phyloP scores from a whole-genome alignment of 2,329 filamentous ascomycete species.

The Periconia digitata region DNA sequence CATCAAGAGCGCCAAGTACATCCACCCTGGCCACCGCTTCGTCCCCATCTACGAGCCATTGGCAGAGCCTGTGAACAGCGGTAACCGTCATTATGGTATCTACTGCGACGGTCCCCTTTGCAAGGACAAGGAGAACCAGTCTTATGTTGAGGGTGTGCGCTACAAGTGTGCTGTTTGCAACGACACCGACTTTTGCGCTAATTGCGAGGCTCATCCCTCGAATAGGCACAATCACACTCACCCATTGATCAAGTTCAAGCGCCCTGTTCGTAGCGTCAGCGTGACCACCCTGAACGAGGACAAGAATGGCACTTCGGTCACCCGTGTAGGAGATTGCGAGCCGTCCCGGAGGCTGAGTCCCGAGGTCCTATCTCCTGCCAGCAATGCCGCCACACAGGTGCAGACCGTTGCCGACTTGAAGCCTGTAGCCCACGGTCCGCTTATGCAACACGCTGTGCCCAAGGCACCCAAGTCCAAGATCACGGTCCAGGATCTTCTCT shows the following conservation, averaged over 20 bases:
- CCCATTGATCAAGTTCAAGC: slow-evolving; percentile 95
- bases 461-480: slow-evolving; percentile 42
- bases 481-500: slow-evolving; percentile 21
- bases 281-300: slow-evolving; percentile 84
- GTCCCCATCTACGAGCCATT: slow-evolving; percentile 81
- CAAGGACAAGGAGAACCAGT: slow-evolving; percentile 56
- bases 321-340: slow-evolving; percentile 70
- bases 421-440: slow-evolving; percentile 62
- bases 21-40: slow-evolving; percentile 85
- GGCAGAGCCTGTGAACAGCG: slow-evolving; percentile 48
- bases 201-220: slow-evolving; percentile 83
- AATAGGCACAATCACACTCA: slow-evolving; percentile 94
- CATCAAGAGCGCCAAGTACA: slow-evolving; percentile 63
- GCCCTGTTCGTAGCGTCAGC: slow-evolving; percentile 81
- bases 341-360: slow-evolving; percentile 49
- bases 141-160: slow-evolving; percentile 77
- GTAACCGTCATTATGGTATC: slow-evolving; percentile 73
- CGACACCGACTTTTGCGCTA: slow-evolving; percentile 92
- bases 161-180: slow-evolving; percentile 98
- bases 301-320: slow-evolving; percentile 63
- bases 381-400: slow-evolving; percentile 61
- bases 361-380: slow-evolving; percentile 52
- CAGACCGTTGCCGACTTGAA: slow-evolving; percentile 64
- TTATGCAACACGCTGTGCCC: slow-evolving; percentile 34
- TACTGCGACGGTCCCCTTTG: slow-evolving; percentile 95